Conservation (phyloP, 2,329 filamentous ascomycete genomes). For the Stagonosporopsis vannaccii region DNA sequence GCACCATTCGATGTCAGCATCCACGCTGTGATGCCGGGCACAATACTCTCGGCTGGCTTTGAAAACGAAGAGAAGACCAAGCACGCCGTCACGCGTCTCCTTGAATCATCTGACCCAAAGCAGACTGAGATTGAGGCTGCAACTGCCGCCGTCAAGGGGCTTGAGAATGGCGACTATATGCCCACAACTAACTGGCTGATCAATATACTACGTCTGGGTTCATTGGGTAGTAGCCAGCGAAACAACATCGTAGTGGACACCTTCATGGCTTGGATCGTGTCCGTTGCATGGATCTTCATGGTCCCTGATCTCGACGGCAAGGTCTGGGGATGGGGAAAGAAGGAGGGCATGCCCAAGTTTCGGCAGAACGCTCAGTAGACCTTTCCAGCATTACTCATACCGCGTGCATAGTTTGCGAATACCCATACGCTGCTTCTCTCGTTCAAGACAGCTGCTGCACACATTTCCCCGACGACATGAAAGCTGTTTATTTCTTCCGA, state of each 20-base stretch:
- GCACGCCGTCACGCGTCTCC: constrained; percentile 76
- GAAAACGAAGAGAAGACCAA: constrained; percentile 80
- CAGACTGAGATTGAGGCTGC: constrained; percentile 84
- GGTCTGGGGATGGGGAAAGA: constrained; percentile 64
- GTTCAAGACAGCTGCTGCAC: no score
- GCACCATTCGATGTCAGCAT: constrained; percentile 74
- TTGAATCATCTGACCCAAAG: constrained; percentile 83
- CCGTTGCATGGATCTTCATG: constrained; percentile 63
- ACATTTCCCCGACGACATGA: no score
- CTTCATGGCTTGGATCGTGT: constrained; percentile 61
- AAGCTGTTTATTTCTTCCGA: no score
- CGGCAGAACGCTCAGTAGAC: constrained; percentile 36
- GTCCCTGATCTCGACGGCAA: constrained; percentile 65
- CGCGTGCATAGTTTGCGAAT: constrained; percentile 3
- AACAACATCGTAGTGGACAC: constrained; percentile 63
- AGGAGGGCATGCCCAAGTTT: constrained; percentile 55
- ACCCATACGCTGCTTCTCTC: constrained; percentile 9
- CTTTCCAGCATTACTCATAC: not conserved
- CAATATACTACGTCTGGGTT: constrained; percentile 70
- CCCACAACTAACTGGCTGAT: constrained; percentile 79
- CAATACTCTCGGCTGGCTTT: constrained; percentile 78
- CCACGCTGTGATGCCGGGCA: constrained; percentile 83
- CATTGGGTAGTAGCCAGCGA: constrained; percentile 60
- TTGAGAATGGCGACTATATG: constrained; percentile 83
- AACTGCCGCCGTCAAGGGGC: constrained; percentile 68